Evolutionary conservation across 768 basidiomycete genomes (phyloP), one percentile per base, ranked within the genome.

Genomic region (Leccinellum rugosiceps): DNA sequence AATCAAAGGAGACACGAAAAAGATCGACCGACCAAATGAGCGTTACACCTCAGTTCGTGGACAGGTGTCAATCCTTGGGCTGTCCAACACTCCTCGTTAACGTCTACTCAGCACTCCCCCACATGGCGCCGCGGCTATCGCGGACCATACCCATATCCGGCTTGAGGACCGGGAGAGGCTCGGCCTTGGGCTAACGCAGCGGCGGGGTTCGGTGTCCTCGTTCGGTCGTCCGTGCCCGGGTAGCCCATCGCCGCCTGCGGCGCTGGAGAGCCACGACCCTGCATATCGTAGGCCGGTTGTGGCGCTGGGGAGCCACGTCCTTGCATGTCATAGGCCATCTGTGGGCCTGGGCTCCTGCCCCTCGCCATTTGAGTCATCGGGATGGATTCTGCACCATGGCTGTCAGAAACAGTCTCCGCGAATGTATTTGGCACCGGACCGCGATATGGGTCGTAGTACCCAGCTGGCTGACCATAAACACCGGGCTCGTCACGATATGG

Each of bases 391-490:
- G 75, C 66, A 17, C 71, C 74, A n/a, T 68, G 66, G 2, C 54
- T 67, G 44, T 71, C 71, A 3, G 71, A 11, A 2, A 63, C 32
- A 30, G 63, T 57, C 34, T 85, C 81, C 48, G 80, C 77, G 49
- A 91, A 78, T 2, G 88, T 79, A 51, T 80, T 80, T 6, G 88
- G 87, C 19, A 87, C 75, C n/a, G 90, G 87, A 2, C 88, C 88
- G 26, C 81, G 79, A 70, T 94, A 93, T 21, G 91, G 91, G 70
- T 94, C 92, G 63, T 90, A 89, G 68, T 83, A 92, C 34, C 73
- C 77, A 1, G 63, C 77, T 1, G 67, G 55, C 49, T 74, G 77
- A 6, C 70, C 68, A 19, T 72, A 70, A 10, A 72, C 66, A 31
- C 65, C 72, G 0, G 89, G 87, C 58, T 93, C 88, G 64, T 92